Conservation (phyloP, 441 rosid genomes). For the Theobroma grandiflorum region DNA sequence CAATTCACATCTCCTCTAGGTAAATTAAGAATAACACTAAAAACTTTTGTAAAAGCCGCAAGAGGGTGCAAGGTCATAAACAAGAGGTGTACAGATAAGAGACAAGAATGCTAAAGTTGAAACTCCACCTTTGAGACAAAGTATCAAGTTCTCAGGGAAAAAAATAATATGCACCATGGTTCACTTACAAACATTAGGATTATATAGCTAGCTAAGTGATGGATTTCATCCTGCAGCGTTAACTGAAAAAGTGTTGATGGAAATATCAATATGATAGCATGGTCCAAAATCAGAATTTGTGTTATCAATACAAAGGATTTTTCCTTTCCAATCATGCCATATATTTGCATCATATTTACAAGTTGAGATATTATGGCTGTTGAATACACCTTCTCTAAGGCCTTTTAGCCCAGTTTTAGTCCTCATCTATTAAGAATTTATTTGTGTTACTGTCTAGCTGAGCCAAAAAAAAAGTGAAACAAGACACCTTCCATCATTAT, state of each 20-base stretch:
- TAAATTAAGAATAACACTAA: background rate
- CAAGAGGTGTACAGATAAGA: background rate
- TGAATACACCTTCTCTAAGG: background rate
- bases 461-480: slow-evolving; percentile 13
- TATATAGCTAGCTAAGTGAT: background rate
- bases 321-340: slow-evolving; percentile 11
- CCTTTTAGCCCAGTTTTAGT: background rate
- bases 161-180: background rate
- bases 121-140: slow-evolving; percentile 13
- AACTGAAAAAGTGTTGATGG: background rate
- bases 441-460: background rate
- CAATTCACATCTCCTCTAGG: slow-evolving; percentile 7
- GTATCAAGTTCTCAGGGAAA: slow-evolving; percentile 4
- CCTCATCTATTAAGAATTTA: background rate
- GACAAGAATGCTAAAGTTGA: slow-evolving; percentile 13
- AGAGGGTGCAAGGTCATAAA: background rate
- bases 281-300: background rate
- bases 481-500: slow-evolving; percentile 1
- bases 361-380: slow-evolving; percentile 3
- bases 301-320: background rate
- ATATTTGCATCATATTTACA: background rate
- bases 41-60: background rate
- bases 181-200: background rate
- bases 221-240: background rate
- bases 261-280: slow-evolving; percentile 13